These are phyloP conservation scores for Chlamydomonas schloesseri DNA, from an alignment of 139 green algal species.

Conservation along the genomic window DNA sequence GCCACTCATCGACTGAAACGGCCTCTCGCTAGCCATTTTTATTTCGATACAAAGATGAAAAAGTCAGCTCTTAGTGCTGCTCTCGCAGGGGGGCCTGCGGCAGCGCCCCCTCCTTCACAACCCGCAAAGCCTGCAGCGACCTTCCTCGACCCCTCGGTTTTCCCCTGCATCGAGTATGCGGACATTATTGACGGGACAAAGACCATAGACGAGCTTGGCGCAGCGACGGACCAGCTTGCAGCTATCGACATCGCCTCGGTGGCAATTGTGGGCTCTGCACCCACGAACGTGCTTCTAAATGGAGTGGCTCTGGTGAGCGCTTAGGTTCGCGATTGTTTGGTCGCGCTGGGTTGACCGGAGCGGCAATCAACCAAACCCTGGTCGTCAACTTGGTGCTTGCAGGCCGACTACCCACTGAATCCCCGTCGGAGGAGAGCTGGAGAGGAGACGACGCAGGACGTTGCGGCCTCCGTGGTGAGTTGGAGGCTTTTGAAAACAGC, in stretches of 20 bases:
- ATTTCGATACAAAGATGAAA: constrained; percentile 25
- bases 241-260: constrained; percentile 33
- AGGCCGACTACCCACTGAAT: constrained; percentile 86
- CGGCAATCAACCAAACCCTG: neutral
- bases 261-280: constrained; percentile 55
- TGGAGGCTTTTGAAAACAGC: neutral
- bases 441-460: constrained; percentile 65
- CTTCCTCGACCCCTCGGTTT: constrained; percentile 44
- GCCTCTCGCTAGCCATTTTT: no score
- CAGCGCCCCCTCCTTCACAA: neutral
- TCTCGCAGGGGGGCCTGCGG: constrained; percentile 41
- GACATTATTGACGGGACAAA: constrained; percentile 44
- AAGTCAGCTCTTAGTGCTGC: constrained; percentile 47
- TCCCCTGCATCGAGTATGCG: constrained; percentile 55
- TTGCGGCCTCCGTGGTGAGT: constrained; percentile 48
- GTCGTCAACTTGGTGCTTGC: neutral
- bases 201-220: neutral
- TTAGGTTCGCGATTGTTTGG: neutral
- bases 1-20: no score
- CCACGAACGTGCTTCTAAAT: constrained; percentile 53
- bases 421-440: constrained; percentile 72
- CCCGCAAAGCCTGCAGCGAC: neutral
- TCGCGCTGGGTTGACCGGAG: neutral
- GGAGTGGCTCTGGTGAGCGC: constrained; percentile 53
- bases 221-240: neutral